Evolutionary conservation across 164 flowering plant genomes (phyloP), one percentile per base, ranked within the genome.

Genomic region (Brasenia schreberi): DNA sequence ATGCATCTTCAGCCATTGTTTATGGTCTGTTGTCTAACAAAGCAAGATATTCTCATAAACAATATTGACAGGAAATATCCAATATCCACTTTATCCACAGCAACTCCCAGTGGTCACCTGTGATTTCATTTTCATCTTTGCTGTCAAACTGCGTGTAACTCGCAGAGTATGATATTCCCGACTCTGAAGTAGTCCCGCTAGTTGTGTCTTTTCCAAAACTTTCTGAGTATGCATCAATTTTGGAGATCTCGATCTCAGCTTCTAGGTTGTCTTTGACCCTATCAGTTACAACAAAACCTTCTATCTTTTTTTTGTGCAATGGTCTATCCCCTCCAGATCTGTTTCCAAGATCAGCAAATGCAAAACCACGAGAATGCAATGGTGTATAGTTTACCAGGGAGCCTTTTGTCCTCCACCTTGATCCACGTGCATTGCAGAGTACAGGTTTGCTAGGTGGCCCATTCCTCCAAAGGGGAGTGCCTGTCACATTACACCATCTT

Each of bases 401-500:
- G 16, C 82, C 81, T 63, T 61, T 74, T 62, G 67, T 70, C 68
- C 84, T 73, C 74, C 75, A 79, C 65, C 84, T 76, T 49, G 84
- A 79, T 65, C 84, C 82, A 75, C 84, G 79, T 4, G 84, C 84
- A 70, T 81, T 81, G 71, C 84, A 81, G 17, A 79, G 49, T 6
- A 81, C 75, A 18, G 82, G 82, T 70, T 79, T 81, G 12, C 65
- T 76, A 18, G 77, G 78, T 33, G 82, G 84, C 16, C 84, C 84
- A 72, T 79, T 75, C 65, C 84, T 70, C 84, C 84, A 81, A 42
- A 81, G 77, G 23, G 82, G 84, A 42, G 84, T 79, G 16, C 61
- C 82, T 81, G 70, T n/a, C 7, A 44, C 44, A 73, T 63, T 42
- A 19, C 43, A 10, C 4, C 5, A 17, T 70, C 65, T 33, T 11